Conservation (phyloP, 768 basidiomycete genomes). For the Rubroboletus pulcherrimus region DNA sequence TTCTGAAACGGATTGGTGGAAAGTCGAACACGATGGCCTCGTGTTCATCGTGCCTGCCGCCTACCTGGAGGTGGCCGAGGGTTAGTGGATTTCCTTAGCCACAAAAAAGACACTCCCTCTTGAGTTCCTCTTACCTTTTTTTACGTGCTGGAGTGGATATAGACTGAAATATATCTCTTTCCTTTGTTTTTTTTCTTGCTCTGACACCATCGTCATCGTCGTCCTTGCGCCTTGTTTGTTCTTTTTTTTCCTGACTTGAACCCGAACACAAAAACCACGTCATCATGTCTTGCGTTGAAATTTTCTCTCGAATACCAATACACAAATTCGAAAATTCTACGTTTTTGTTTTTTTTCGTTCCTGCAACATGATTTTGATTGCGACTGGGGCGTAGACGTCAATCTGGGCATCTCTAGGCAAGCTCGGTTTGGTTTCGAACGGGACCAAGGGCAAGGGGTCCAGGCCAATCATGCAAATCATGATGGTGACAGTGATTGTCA, state of each 20-base stretch:
- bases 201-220: constrained; percentile 20
- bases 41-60: constrained; percentile 90
- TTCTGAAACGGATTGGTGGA: constrained; percentile 92
- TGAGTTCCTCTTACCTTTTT: constrained; percentile 50
- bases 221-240: background rate
- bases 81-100: constrained; percentile 66
- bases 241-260: background rate
- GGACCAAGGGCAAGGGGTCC: background rate
- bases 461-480: background rate
- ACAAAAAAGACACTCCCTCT: constrained; percentile 36
- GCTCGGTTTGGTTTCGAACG: background rate
- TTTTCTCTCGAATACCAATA: constrained; percentile 9
- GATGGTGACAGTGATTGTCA: constrained; percentile 4
- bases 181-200: constrained; percentile 43
- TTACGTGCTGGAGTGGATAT: constrained; percentile 43
- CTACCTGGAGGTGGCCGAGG: constrained; percentile 81
- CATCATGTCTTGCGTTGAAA: constrained; percentile 4
- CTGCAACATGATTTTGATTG: constrained; percentile 9
- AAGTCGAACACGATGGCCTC: constrained; percentile 80
- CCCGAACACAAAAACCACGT: constrained; percentile 4
- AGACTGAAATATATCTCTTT: constrained; percentile 77
- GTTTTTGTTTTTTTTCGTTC: constrained; percentile 4
- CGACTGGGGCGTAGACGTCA: constrained; percentile 5
- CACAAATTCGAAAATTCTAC: constrained; percentile 12
- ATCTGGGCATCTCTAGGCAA: background rate